phyloP scores from a whole-genome alignment of 2,329 filamentous ascomycete species.

The Esteya vermicola region DNA sequence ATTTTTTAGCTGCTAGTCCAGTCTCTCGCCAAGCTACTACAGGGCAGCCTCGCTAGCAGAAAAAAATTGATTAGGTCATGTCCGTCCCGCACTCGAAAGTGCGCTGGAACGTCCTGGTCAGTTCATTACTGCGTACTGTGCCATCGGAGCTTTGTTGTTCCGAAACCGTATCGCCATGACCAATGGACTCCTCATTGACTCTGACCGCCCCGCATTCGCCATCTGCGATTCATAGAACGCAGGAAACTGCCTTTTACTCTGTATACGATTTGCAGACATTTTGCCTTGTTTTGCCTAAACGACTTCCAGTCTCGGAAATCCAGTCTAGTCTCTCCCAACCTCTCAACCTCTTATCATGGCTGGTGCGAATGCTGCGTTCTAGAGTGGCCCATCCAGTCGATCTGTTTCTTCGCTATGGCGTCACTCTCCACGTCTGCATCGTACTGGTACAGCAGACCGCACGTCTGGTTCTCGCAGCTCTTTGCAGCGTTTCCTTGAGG shows the following conservation, averaged over 20 bases:
- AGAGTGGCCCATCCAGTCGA: slow-evolving; percentile 33
- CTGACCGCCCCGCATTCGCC: not conserved
- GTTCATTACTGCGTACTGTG: not conserved
- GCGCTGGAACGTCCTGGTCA: not conserved
- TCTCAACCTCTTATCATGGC: slow-evolving; percentile 20
- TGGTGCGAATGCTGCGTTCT: slow-evolving; percentile 30
- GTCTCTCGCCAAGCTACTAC: too few relatives aligned
- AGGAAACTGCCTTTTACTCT: not conserved
- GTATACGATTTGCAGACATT: not conserved
- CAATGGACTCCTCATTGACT: not conserved
- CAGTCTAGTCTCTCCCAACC: slow-evolving; percentile 13
- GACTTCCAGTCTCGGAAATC: not conserved
- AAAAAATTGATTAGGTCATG: slow-evolving; percentile 4
- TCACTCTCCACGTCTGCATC: slow-evolving; percentile 34
- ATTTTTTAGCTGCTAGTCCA: too few relatives aligned
- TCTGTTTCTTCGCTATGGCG: slow-evolving; percentile 34
- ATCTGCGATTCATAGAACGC: not conserved
- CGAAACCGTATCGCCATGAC: too few relatives aligned
- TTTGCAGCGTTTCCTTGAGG: too few relatives aligned
- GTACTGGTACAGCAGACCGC: slow-evolving; percentile 5
- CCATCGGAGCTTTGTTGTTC: not conserved
- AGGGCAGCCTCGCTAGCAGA: slow-evolving; percentile 5
- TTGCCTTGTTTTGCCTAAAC: not conserved
- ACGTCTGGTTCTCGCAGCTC: too few relatives aligned
- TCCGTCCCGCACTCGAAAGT: not conserved